Evolutionary conservation across 1,284 basidiomycete genomes (phyloP), one percentile per base, ranked within the genome.

Genomic region (Cerrena zonata): DNA sequence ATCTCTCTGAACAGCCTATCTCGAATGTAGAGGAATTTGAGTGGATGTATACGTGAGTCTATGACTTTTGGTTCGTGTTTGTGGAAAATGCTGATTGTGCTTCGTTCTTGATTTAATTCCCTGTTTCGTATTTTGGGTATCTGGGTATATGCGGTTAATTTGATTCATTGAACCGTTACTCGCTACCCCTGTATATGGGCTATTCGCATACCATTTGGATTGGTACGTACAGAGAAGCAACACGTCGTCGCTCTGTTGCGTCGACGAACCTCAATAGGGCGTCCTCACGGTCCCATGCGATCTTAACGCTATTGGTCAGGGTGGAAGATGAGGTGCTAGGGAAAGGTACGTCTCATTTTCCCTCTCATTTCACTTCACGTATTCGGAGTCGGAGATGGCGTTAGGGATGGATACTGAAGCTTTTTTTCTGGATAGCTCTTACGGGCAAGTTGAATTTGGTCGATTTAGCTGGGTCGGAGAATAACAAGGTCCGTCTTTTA

Each of bases 391-490:
- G n/a, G n/a, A n/a, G n/a, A n/a, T n/a, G n/a, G n/a, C n/a, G n/a
- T n/a, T n/a, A n/a, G n/a, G n/a, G n/a, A n/a, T n/a, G n/a, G n/a
- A n/a, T n/a, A n/a, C n/a, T n/a, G n/a, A n/a, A n/a, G n/a, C n/a
- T n/a, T 34, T 7, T 34, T 34, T 19, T 47, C 21, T 13, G 5
- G 12, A 21, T 45, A 47, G 46, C 46, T 41, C 64, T 82, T 42
- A 76, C 74, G 0, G 88, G 89, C 3, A 90, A 88, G 65, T 82
- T 92, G 54, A 89, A 90, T 56, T 76, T 92, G 2, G 87, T 91
- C 11, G 90, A 93, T 67, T 75, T 93, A 15, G 90, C 91, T 12
- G 91, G 90, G 11, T 89, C 86, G 0, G 90, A 93, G 69, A 91
- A 91, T 61, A 92, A 91, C 65, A 92, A 90, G 65, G 82, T 81